phyloP scores from a whole-genome alignment of 805 yeast species.

The Cyberlindnera mrakii region DNA sequence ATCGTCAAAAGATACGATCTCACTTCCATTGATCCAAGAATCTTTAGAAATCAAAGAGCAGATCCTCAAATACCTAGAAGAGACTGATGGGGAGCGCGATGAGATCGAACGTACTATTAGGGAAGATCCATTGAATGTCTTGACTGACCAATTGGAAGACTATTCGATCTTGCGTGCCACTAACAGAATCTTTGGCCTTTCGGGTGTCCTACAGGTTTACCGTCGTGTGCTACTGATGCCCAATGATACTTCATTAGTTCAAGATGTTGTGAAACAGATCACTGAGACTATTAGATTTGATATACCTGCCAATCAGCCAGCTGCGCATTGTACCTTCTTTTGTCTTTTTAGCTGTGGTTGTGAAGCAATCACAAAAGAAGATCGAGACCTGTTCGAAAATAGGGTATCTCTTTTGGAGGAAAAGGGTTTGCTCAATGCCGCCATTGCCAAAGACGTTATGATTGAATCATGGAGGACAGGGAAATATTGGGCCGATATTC shows the following conservation, averaged over 20 bases:
- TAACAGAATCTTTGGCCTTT: conserved; percentile 43
- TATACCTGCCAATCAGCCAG: conserved; percentile 39
- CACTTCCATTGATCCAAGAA: conserved; percentile 8
- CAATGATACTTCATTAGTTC: conserved; percentile 40
- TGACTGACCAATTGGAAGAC: conserved; percentile 5
- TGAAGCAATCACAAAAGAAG: conserved; percentile 35
- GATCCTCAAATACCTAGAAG: conserved; percentile 21
- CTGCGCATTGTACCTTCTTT: conserved; percentile 46
- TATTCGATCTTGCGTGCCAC: conserved; percentile 36
- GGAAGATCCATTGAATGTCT: conserved; percentile 5
- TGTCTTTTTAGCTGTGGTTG: conserved; percentile 50
- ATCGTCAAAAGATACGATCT: conserved; percentile 12
- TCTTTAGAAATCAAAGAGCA: conserved; percentile 37
- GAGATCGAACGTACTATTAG: conserved; percentile 14
- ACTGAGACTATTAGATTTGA: conserved; percentile 27
- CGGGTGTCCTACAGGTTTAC: conserved; percentile 52
- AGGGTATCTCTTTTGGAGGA: conserved; percentile 32
- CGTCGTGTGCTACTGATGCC: conserved; percentile 51
- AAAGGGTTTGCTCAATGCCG: conserved; percentile 29
- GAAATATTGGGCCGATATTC: conserved; percentile 46
- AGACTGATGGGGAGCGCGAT: conserved; percentile 24
- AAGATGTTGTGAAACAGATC: conserved; percentile 31
- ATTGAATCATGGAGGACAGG: conserved; percentile 47
- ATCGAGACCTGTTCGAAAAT: conserved; percentile 28
- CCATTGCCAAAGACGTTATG: conserved; percentile 32